Base-by-base conservation (phyloP, 2,329 filamentous ascomycete species). In the Paecilomyces variotii region DNA sequence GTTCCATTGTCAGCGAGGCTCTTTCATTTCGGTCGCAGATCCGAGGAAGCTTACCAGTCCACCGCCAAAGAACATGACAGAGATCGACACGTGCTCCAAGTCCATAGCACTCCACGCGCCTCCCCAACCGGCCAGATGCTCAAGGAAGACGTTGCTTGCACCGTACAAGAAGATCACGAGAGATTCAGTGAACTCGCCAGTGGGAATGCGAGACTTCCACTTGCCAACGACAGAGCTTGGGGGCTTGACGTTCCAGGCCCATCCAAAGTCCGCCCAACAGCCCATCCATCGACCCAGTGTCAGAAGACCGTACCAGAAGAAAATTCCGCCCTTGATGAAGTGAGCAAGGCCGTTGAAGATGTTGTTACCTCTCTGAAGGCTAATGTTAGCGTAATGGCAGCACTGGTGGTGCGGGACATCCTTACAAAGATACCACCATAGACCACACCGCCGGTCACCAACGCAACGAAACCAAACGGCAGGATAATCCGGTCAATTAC, bases 241-340 rank as follows among this genome's bases (percentile, higher is more conserved):
- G 7, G 91, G 91, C 60, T 89, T 88, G 60, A 92, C 75, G 68
- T 97, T 97, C 93, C 93, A 97, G 0, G 91, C 90, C 93, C 93
- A 97, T 64, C 93, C 93, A 58, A 93, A 82, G 60, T 96, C 90
- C 59, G 89, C 87, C 71, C 96, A 97, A 71, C 89, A 89, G 27
- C 93, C 93, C 69, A 91, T 85, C 88, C 91, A 97, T 58, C 93
- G 87, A 30, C 91, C 91, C 3, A 97, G 80, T 0, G 90, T 96
- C 60, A 97, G 77, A 24, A 96, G 76, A 7, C 93, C 93, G 62
- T 95, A 90, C 87, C 90, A 94, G 77, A 97, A 91, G 79, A 97
- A 97, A 57, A 97, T 88, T 2, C 90, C 90, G 53, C 93, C 93
- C 72, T 97, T 97, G 72, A 97, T 86, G 78, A 90, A 96, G 70